Base-by-base conservation (phyloP, 495 filamentous ascomycete genomes). In the Margaritispora aquatica region DNA sequence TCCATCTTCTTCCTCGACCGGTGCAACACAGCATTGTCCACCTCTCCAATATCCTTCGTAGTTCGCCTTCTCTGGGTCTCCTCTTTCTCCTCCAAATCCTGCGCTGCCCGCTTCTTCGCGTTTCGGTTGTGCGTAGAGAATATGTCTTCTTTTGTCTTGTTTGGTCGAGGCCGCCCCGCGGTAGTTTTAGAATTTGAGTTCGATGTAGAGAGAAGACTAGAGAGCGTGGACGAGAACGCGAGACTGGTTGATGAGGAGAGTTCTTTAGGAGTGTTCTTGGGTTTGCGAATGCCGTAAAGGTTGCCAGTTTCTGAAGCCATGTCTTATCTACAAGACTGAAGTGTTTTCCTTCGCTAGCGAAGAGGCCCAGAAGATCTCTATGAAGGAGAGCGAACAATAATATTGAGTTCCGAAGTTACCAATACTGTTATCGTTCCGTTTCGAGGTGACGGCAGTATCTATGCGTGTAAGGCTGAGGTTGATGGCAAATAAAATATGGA, bases 1-100 rank as follows among this genome's bases (percentile, higher is more conserved):
- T 91, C 85, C 86, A 98, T 87, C 54, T 83, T 87, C 48, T 85
- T 80, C 65, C 87, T 87, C 17, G 86, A 85, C 51, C 88, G 84
- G 53, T 71, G 75, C 20, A 68, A 26, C 7, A 60, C 31, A 5
- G 52, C 26, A 10, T 63, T 56, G 27, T 68, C 66, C 3, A 68
- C 61, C 9, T n/a, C 50, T 3, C 63, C 66, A 23, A 68, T 62
- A 31, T 81, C 78, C 71, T 77, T 72, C 48, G 66, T 71, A 51
- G 65, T 71, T 65, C 64, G 24, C 31, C 50, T 47, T 15, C 48
- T 17, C 4, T 13, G 21, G 3, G 44, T 34, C 20, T 62, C 46
- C 17, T 63, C 61, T 41, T 64, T 60, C 50, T 77, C 73, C 41
- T 77, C 72, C 15, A 72, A 63, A 57, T 77, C 73, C 21, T 51